Conservation (phyloP, 306 rosid genomes). For the Cucumis sativus region DNA sequence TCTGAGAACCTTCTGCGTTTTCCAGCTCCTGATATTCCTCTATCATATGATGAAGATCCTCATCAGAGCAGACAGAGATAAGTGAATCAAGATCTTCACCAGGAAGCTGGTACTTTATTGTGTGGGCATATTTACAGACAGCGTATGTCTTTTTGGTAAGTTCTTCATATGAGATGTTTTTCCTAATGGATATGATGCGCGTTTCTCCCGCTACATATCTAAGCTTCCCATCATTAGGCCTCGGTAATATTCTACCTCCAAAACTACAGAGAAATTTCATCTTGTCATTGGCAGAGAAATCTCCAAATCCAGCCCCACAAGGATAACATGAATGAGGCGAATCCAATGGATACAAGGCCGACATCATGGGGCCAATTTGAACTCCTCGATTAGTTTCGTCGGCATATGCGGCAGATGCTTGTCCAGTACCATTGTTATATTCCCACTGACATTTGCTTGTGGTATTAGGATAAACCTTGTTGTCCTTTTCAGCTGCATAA, state of each 20-base stretch:
- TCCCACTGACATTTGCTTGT: constrained; percentile 31
- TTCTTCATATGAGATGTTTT: constrained; percentile 39
- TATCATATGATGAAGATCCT: constrained; percentile 84
- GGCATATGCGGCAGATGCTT: not conserved
- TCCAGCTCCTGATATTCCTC: constrained; percentile 86
- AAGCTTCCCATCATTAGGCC: constrained; percentile 79
- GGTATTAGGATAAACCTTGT: constrained; percentile 29
- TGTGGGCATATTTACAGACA: constrained; percentile 56
- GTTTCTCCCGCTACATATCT: constrained; percentile 94
- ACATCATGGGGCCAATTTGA: constrained; percentile 22
- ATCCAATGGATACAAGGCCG: constrained; percentile 23
- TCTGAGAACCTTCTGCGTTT: constrained; percentile 59
- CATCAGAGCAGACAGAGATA: constrained; percentile 81
- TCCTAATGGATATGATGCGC: constrained; percentile 53
- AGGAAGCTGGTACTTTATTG: constrained; percentile 89
- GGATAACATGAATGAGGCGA: constrained; percentile 44
- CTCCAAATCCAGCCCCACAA: constrained; percentile 27
- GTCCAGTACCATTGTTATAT: constrained; percentile 33
- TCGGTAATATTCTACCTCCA: constrained; percentile 80
- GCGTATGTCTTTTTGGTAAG: constrained; percentile 54
- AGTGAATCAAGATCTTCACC: constrained; percentile 98
- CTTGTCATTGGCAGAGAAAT: constrained; percentile 38
- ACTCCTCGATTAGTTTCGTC: constrained; percentile 14
- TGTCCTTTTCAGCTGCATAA: constrained; percentile 35
- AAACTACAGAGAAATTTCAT: constrained; percentile 81